Conservation (phyloP, 108 stramenopile species). For the Skeletonema potamos region DNA sequence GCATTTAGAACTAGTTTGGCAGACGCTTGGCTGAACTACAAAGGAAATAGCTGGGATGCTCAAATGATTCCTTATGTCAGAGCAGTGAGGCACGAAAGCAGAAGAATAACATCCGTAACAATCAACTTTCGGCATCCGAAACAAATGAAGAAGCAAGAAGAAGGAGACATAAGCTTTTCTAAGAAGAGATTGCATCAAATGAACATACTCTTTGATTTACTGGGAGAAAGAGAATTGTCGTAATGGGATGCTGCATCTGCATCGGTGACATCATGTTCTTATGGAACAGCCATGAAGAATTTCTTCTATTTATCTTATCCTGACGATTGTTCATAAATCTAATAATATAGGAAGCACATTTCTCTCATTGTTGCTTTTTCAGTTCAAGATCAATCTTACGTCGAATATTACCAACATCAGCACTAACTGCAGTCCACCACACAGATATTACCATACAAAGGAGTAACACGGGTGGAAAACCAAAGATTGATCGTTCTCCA, state of each 20-base stretch:
- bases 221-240: slow-evolving; percentile 26
- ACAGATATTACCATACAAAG: slow-evolving; percentile 69
- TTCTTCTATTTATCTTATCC: no score
- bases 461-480: slow-evolving; percentile 78
- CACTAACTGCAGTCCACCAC: slow-evolving; percentile 88
- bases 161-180: slow-evolving; percentile 39
- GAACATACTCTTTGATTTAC: slow-evolving; percentile 52
- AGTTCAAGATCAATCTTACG: slow-evolving; percentile 75
- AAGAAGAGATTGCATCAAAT: slow-evolving; percentile 58
- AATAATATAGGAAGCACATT: neutral
- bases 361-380: slow-evolving; percentile 63
- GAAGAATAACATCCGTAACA: slow-evolving; percentile 35
- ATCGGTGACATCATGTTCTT: no score
- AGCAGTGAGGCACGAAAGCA: slow-evolving; percentile 25
- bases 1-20: slow-evolving; percentile 40
- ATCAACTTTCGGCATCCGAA: slow-evolving; percentile 42
- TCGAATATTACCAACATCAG: slow-evolving; percentile 79
- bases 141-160: slow-evolving; percentile 61
- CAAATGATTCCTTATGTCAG: slow-evolving; percentile 57
- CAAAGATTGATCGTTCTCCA: slow-evolving; percentile 57
- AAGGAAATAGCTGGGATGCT: slow-evolving; percentile 60
- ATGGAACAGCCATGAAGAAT: no score
- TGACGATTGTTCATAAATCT: no score
- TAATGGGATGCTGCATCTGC: neutral
- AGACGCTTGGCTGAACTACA: slow-evolving; percentile 43